A percentile compares a stretch with the other conserved stretches of the same genome.
phyloP scores from a whole-genome alignment of 2,329 filamentous ascomycete genomes.

The Catunica adiposa region DNA sequence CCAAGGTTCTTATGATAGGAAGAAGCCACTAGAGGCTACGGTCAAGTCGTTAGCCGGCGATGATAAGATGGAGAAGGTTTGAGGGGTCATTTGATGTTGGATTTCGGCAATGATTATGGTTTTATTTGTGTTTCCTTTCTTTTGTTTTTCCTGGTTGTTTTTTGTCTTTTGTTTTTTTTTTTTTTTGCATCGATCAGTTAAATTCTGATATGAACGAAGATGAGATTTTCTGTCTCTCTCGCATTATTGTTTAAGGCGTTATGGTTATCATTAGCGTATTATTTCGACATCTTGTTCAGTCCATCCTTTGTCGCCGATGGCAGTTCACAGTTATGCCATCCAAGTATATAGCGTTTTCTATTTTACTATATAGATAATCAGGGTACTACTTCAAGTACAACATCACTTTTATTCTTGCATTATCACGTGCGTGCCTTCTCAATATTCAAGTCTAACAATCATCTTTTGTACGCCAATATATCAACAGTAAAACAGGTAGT shows the following conservation, averaged over 20 bases:
- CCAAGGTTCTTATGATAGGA: background rate
- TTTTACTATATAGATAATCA: background rate
- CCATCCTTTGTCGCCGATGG: background rate
- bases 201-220: background rate
- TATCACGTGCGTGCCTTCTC: too few species aligned
- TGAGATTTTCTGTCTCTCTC: background rate
- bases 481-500: constrained; percentile 4
- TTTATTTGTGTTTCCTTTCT: background rate
- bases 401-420: too few species aligned
- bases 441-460: background rate
- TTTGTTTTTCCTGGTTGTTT: background rate
- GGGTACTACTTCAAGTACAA: too few species aligned
- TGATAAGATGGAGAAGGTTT: too few species aligned
- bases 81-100: too few species aligned
- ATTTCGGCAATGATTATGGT: too few species aligned
- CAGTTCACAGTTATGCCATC: too few species aligned
- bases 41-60: too few species aligned
- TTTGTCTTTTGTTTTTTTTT: background rate
- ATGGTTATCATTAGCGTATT: background rate
- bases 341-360: background rate
- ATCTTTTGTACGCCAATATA: constrained; percentile 3
- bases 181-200: background rate
- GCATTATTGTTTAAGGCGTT: background rate
- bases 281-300: background rate
- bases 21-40: background rate